Percentiles rank a stretch among this genome's conserved stretches.
phyloP scores from a whole-genome alignment of 1,284 basidiomycete species.

The Marasmius fiardii region DNA sequence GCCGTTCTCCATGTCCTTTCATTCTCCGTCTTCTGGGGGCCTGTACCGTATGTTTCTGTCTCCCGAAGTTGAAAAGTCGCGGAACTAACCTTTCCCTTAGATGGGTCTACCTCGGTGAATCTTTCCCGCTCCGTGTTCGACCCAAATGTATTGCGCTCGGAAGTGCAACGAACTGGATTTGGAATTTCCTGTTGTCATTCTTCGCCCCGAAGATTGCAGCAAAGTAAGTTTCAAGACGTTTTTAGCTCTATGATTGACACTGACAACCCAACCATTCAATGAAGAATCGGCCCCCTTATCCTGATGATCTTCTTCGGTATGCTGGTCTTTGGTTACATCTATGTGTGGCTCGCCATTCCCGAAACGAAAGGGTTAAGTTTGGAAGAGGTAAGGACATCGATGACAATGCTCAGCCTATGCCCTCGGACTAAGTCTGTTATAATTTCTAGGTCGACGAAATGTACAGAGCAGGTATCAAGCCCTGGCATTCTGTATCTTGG shows the following conservation, averaged over 20 bases:
- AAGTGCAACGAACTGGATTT: slow-evolving; percentile 56
- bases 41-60: slow-evolving; percentile 59
- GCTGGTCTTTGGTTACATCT: slow-evolving; percentile 65
- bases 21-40: slow-evolving; percentile 73
- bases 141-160: slow-evolving; percentile 75
- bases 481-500: slow-evolving; percentile 64
- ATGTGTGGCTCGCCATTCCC: slow-evolving; percentile 70
- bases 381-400: slow-evolving; percentile 65
- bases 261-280: neutral
- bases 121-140: slow-evolving; percentile 69
- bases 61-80: slow-evolving; percentile 27
- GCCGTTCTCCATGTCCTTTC: slow-evolving; percentile 75
- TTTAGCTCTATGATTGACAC: neutral
- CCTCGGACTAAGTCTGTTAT: too few relatives aligned
- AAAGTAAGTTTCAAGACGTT: slow-evolving; percentile 25
- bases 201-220: slow-evolving; percentile 66
- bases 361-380: slow-evolving; percentile 74
- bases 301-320: slow-evolving; percentile 75
- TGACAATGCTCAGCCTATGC: too few relatives aligned
- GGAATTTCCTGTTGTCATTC: slow-evolving; percentile 75
- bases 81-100: slow-evolving; percentile 18
- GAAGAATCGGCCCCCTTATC: slow-evolving; percentile 71
- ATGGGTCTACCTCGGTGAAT: slow-evolving; percentile 44
- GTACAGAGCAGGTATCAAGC: slow-evolving; percentile 61
- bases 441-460: slow-evolving; percentile 61